Conservation (phyloP, 768 basidiomycete genomes). For the Russula ochroleuca region DNA sequence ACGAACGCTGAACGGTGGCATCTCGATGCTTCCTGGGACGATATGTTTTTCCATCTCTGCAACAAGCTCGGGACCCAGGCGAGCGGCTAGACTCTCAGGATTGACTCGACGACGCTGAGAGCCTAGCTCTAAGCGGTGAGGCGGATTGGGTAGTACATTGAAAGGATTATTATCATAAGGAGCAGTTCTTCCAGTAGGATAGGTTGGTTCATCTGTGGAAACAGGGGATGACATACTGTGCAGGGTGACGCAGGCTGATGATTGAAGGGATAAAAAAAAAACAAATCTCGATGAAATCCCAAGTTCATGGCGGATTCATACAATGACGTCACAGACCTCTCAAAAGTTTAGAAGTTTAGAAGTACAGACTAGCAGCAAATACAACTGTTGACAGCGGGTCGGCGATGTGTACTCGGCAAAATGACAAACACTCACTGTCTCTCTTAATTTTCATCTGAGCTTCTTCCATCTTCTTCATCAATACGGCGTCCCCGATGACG, state of each 20-base stretch:
- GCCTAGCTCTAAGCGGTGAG: constrained; percentile 17
- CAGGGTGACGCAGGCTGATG: constrained; percentile 18
- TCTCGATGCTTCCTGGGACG: constrained; percentile 60
- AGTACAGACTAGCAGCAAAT: constrained; percentile 84
- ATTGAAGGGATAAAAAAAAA: constrained; percentile 13
- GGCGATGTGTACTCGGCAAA: neutral
- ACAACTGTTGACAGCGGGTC: constrained; percentile 49
- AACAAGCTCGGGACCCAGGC: constrained; percentile 62
- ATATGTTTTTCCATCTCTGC: constrained; percentile 71
- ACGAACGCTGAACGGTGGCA: constrained; percentile 68
- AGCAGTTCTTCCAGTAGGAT: constrained; percentile 12
- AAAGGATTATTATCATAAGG: constrained; percentile 6
- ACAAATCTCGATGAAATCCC: neutral
- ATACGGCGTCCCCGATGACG: constrained; percentile 91
- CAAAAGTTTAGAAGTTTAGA: constrained; percentile 50
- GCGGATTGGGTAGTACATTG: constrained; percentile 3
- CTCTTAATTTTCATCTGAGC: constrained; percentile 90
- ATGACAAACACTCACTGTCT: constrained; percentile 67
- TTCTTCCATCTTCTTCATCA: constrained; percentile 98
- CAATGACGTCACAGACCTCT: constrained; percentile 14
- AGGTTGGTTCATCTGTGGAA: constrained; percentile 6
- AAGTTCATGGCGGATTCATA: neutral
- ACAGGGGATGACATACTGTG: constrained; percentile 11
- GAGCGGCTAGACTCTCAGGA: constrained; percentile 62
- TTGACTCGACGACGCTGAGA: constrained; percentile 50